A percentile compares a stretch with the other conserved stretches of the same genome.
These are phyloP conservation scores for Suillus fuscotomentosus DNA, from an alignment of 768 basidiomycete genomes.

Conservation along the genomic window DNA sequence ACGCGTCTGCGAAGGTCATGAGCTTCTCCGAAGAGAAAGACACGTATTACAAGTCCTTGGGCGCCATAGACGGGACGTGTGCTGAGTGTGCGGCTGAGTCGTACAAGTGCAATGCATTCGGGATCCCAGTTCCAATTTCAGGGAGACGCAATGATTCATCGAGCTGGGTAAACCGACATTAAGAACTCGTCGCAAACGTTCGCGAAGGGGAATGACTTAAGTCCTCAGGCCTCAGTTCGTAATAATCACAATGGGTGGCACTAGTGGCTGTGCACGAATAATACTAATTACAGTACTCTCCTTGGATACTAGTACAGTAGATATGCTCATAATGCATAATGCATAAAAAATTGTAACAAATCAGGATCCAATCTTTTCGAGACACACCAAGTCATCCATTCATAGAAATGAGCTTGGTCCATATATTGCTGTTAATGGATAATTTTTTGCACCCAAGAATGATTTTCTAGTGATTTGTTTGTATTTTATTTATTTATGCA, in stretches of 20 bases:
- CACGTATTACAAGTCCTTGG: not conserved
- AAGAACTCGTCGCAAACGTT: not conserved
- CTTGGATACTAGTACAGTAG: no score
- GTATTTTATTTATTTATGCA: no score
- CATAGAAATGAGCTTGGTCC: no score
- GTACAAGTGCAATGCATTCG: not conserved
- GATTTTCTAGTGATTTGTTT: no score
- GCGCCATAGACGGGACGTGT: not conserved
- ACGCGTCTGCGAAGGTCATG: not conserved
- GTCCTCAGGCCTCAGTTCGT: not conserved
- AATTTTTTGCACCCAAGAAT: no score
- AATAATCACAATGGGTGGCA: no score
- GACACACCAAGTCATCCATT: no score
- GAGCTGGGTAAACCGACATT: not conserved
- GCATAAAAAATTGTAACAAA: no score
- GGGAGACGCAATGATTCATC: not conserved
- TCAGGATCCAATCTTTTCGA: no score
- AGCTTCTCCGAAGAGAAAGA: not conserved
- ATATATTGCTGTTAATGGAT: no score
- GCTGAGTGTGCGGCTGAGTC: no score
- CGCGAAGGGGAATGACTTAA: not conserved
- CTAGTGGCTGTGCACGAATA: not conserved
- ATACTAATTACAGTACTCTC: not conserved
- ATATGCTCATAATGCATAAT: no score
- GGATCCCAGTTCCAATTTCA: not conserved